Conservation (phyloP, 345 rosid genomes). For the Populus nigra region DNA sequence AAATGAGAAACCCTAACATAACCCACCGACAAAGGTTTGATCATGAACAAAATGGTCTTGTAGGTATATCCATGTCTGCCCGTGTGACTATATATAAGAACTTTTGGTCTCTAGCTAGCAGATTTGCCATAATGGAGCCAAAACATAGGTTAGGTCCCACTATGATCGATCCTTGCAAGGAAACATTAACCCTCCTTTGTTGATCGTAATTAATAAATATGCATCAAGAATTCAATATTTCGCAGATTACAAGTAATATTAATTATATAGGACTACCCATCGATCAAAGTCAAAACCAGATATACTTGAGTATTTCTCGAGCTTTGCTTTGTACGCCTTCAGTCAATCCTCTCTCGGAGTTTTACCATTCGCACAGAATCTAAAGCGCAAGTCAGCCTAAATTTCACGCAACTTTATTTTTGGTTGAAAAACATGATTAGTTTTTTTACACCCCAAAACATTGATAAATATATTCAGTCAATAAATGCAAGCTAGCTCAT, state of each 20-base stretch:
- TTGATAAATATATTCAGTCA: not conserved
- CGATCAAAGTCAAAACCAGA: slow-evolving; percentile 32
- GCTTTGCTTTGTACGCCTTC: slow-evolving; percentile 21
- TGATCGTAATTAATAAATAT: not conserved
- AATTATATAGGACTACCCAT: not conserved
- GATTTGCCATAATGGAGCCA: not conserved
- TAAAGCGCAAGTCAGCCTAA: not conserved
- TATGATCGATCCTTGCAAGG: not conserved
- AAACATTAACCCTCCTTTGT: not conserved
- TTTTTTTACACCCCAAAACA: not conserved
- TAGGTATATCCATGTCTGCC: not conserved
- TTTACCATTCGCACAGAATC: not conserved
- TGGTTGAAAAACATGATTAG: slow-evolving; percentile 1
- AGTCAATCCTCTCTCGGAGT: not conserved
- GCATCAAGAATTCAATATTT: not conserved
- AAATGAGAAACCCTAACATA: not conserved
- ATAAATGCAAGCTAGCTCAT: not conserved
- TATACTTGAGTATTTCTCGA: slow-evolving; percentile 32
- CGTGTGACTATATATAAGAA: slow-evolving; percentile 5
- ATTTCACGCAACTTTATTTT: not conserved
- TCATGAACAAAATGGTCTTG: not conserved
- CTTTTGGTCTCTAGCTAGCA: slow-evolving; percentile 2
- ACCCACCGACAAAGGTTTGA: not conserved
- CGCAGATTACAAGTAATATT: not conserved
- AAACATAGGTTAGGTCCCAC: slow-evolving; percentile 24